phyloP scores from a whole-genome alignment of 225 moss, liverwort and hornwort species.

The Takakia lepidozioides region DNA sequence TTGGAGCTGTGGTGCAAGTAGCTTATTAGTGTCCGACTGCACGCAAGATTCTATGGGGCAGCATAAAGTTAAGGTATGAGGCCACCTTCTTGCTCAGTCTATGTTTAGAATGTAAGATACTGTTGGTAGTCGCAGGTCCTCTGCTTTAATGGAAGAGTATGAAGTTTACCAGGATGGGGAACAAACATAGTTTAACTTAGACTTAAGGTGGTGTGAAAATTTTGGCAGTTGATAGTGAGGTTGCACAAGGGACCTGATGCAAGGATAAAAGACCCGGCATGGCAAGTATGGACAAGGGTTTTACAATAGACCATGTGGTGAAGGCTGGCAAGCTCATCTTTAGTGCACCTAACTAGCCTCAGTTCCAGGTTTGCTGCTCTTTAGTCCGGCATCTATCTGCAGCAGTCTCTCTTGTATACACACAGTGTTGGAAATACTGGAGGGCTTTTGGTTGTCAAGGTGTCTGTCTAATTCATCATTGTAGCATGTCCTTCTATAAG shows the following conservation, averaged over 20 bases:
- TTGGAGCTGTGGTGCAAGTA: slow-evolving; percentile 82
- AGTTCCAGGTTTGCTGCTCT: slow-evolving; percentile 98
- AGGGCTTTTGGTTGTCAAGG: too few relatives aligned
- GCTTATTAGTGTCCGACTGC: slow-evolving; percentile 94
- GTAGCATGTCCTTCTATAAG: too few relatives aligned
- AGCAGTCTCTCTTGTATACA: too few relatives aligned
- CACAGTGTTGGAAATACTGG: too few relatives aligned
- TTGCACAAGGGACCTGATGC: slow-evolving; percentile 99
- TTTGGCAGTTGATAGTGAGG: slow-evolving; percentile 93
- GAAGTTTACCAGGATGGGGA: too few relatives aligned
- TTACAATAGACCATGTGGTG: slow-evolving; percentile 89
- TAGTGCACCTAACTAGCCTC: slow-evolving; percentile 98
- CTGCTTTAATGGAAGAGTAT: too few relatives aligned
- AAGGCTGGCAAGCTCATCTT: slow-evolving; percentile 96
- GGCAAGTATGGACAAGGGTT: slow-evolving; percentile 92
- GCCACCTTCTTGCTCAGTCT: too few relatives aligned
- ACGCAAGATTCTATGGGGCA: slow-evolving; percentile 99
- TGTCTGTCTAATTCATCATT: too few relatives aligned
- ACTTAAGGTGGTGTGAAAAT: slow-evolving; percentile 18
- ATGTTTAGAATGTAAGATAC: too few relatives aligned
- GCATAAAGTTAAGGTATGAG: slow-evolving; percentile 92
- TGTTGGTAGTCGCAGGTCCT: too few relatives aligned
- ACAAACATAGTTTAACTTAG: too few relatives aligned
- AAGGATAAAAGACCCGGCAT: slow-evolving; percentile 87
- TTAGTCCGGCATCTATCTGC: too few relatives aligned